Evolutionary conservation across 805 yeast genomes (phyloP), one percentile per base, ranked within the genome.

Genomic region (Suhomyces vadensis): DNA sequence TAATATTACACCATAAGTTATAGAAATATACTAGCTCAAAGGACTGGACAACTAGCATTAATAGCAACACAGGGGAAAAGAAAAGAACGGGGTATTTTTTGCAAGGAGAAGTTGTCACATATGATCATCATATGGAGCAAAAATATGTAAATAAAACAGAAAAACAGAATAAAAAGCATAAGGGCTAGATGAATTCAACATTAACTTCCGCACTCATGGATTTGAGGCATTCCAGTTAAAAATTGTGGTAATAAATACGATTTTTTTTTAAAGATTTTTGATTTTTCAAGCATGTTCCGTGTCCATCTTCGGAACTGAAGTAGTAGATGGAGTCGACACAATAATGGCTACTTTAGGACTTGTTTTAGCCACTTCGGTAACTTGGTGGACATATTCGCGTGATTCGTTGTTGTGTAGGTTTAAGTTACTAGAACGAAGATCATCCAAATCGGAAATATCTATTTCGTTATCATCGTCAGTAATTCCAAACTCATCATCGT

Each of bases 401-500:
- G 44, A 17, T 9, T 37, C 44, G 14, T 29, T 24, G 29, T 31
- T 19, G 19, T 38, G 27, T 26, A 41, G 35, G 17, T 31, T 22
- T 22, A 44, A 33, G 23, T 47, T 39, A n/a, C 37, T 44, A 14
- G 39, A 35, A 21, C 38, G 43, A 20, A 46, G 26, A 23, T 47
- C 52, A 23, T 48, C 53, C 44, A 49, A 43, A 36, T 50, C 53
- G 9, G 53, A 50, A 11, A 40, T 44, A 25, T 43, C 42, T 13
- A 37, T 43, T 17, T 47, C 47, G 22, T 47, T 47, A 20, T 52
- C 64, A 35, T 55, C 61, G 46, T 65, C 69, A 16, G 63, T 55
- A 11, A 60, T 50, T 31, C 57, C 67, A 41, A 65, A 69, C 39
- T 69, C 72, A 24, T 69, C 65, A 43, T 69, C 75, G n/a, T 73